A percentile compares a stretch with the other conserved stretches of the same genome.
Evolutionary conservation across 1,284 basidiomycete genomes (phyloP).

Genomic region (Tremellales sp.): DNA sequence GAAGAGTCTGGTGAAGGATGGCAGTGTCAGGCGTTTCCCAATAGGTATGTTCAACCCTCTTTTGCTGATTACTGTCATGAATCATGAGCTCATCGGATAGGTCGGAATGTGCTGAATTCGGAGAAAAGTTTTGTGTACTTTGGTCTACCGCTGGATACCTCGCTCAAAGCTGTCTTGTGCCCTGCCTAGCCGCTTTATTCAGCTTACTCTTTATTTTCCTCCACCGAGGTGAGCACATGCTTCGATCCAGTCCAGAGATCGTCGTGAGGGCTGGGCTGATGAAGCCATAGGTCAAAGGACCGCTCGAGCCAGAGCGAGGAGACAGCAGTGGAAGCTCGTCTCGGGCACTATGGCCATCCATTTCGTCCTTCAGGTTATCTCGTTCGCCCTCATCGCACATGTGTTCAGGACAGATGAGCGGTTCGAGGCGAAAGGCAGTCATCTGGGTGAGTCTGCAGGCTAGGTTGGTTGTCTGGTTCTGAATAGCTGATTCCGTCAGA

Average conservation of each 20-base stretch:
- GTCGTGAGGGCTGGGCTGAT: neutral
- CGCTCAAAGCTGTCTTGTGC: slow-evolving; percentile 45
- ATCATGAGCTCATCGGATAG: too few species aligned
- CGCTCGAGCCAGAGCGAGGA: slow-evolving; percentile 41
- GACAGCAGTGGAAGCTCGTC: slow-evolving; percentile 48
- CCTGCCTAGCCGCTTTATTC: slow-evolving; percentile 43
- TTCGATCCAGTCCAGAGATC: neutral
- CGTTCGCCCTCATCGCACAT: slow-evolving; percentile 41
- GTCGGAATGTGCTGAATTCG: slow-evolving; percentile 45
- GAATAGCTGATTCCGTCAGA: slow-evolving; percentile 18
- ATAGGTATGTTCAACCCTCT: slow-evolving; percentile 24
- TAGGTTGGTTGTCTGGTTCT: neutral
- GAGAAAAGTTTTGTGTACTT: slow-evolving; percentile 45
- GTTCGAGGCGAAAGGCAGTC: slow-evolving; percentile 35
- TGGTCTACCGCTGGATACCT: slow-evolving; percentile 45
- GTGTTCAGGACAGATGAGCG: slow-evolving; percentile 42
- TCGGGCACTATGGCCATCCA: slow-evolving; percentile 46
- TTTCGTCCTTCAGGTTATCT: slow-evolving; percentile 38
- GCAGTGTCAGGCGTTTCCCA: slow-evolving; percentile 44
- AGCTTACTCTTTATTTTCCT: slow-evolving; percentile 47
- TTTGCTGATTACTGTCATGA: neutral
- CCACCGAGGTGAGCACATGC: slow-evolving; percentile 40
- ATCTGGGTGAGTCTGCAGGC: slow-evolving; percentile 30
- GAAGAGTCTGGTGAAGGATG: slow-evolving; percentile 29
- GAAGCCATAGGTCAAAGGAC: slow-evolving; percentile 30